Evolutionary conservation across 2,329 filamentous ascomycete species (phyloP).

Genomic region (Elsinoe arachidis): DNA sequence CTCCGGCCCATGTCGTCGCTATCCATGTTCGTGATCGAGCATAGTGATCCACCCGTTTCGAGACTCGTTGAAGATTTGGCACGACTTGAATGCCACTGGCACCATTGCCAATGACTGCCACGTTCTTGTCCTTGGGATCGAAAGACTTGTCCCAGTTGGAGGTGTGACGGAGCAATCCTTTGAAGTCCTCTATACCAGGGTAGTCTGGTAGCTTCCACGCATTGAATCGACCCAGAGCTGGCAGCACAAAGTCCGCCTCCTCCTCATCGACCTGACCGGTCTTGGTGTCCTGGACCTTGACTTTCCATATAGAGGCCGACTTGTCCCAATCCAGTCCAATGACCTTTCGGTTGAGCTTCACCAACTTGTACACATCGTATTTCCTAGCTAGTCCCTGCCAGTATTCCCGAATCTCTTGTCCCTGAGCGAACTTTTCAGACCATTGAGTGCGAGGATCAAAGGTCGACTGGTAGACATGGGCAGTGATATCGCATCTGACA

Average conservation of each 20-base stretch:
- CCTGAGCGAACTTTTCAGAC: constrained; percentile 59
- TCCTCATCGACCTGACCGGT: constrained; percentile 35
- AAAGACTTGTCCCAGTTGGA: constrained; percentile 28
- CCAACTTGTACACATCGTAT: constrained; percentile 53
- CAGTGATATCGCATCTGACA: constrained; percentile 59
- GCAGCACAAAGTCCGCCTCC: constrained; percentile 53
- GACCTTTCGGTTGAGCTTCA: constrained; percentile 50
- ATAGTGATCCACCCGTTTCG: constrained; percentile 52
- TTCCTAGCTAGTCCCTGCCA: constrained; percentile 56
- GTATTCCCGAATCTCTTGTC: constrained; percentile 58
- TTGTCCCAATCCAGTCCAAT: constrained; percentile 49
- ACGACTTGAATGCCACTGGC: constrained; percentile 34
- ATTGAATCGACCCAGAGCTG: constrained; percentile 58
- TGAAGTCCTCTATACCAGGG: constrained; percentile 33
- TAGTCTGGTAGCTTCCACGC: constrained; percentile 55
- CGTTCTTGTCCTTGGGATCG: constrained; percentile 29
- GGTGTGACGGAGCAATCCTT: constrained; percentile 32
- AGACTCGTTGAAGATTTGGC: constrained; percentile 42
- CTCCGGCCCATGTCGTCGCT: constrained; percentile 49
- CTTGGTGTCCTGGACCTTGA: constrained; percentile 32
- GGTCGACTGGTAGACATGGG: constrained; percentile 61
- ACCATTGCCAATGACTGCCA: constrained; percentile 37
- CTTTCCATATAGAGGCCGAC: constrained; percentile 45
- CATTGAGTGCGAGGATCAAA: constrained; percentile 61
- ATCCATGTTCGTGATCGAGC: constrained; percentile 60